A percentile compares a stretch with the other conserved stretches of the same genome.
These are phyloP conservation scores for Sphaerostilbella broomeana DNA, from an alignment of 2,329 filamentous ascomycete species.

Conservation along the genomic window DNA sequence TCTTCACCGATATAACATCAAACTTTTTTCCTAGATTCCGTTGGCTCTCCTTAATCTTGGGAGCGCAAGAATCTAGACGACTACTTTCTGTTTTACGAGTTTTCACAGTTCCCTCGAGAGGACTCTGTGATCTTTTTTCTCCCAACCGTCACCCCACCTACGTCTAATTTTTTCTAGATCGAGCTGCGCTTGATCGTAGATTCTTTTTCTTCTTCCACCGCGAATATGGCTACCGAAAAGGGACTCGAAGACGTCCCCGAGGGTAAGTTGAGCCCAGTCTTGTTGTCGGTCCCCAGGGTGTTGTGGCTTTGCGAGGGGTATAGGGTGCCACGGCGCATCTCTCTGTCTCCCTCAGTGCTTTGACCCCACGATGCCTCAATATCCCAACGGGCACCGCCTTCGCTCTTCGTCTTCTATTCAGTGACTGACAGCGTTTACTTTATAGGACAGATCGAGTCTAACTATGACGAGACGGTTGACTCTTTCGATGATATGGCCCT, in stretches of 20 bases:
- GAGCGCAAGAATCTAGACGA: conserved; percentile 44
- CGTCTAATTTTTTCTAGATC: conserved; percentile 53
- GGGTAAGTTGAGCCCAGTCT: conserved; percentile 60
- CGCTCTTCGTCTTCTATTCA: conserved; percentile 3
- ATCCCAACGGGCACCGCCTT: neutral
- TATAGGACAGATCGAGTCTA: conserved; percentile 97
- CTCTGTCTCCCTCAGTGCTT: conserved; percentile 2
- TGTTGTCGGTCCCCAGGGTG: too few relatives aligned
- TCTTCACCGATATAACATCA: conserved; percentile 26
- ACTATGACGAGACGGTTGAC: conserved; percentile 99
- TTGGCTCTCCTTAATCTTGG: conserved; percentile 38
- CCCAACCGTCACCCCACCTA: conserved; percentile 33
- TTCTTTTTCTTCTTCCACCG: conserved; percentile 48
- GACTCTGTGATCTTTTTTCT: conserved; percentile 34
- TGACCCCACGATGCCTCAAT: conserved; percentile 12
- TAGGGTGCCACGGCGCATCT: conserved; percentile 8
- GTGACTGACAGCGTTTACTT: conserved; percentile 19
- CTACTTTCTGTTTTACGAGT: conserved; percentile 23
- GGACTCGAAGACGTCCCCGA: conserved; percentile 97
- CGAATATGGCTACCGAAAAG: conserved; percentile 98
- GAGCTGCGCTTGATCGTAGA: conserved; percentile 73
- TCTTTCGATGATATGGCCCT: conserved; percentile 98
- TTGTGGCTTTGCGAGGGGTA: too few relatives aligned
- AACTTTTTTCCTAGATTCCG: conserved; percentile 35
- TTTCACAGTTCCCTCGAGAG: conserved; percentile 28